Percentiles rank a stretch among this genome's conserved stretches.
phyloP scores from a whole-genome alignment of 2,329 filamentous ascomycete species.

The Pyrenochaeta sp. region DNA sequence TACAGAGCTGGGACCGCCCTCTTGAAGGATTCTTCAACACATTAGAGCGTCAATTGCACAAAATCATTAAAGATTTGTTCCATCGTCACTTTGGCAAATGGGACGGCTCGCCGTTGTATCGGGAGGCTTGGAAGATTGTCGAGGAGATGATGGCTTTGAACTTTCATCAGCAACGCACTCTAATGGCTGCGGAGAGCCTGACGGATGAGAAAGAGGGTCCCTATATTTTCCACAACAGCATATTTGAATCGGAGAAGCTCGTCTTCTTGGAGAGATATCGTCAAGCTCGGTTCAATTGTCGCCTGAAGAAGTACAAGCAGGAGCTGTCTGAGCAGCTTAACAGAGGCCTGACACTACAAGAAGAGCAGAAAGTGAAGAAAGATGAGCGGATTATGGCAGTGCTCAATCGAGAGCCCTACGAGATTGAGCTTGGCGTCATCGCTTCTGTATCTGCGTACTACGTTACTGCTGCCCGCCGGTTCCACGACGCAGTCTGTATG shows the following conservation, averaged over 20 bases:
- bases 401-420: conserved; percentile 66
- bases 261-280: conserved; percentile 27
- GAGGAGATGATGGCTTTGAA: conserved; percentile 32
- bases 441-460: conserved; percentile 74
- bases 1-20: conserved; percentile 41
- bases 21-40: conserved; percentile 34
- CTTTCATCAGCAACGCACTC: conserved; percentile 31
- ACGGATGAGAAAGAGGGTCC: conserved; percentile 45
- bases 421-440: conserved; percentile 67
- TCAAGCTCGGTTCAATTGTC: conserved; percentile 29
- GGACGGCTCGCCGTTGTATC: conserved; percentile 38
- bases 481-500: conserved; percentile 63
- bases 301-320: conserved; percentile 39
- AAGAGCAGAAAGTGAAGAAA: conserved; percentile 36
- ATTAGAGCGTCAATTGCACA: conserved; percentile 17
- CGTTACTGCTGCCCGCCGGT: conserved; percentile 68
- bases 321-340: conserved; percentile 18
- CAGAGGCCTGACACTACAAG: conserved; percentile 19
- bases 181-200: conserved; percentile 34
- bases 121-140: conserved; percentile 29
- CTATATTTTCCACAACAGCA: conserved; percentile 39
- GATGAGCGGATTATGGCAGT: conserved; percentile 28
- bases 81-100: conserved; percentile 38
- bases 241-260: conserved; percentile 24
- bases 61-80: conserved; percentile 31